These are phyloP conservation scores for Leccinum fibrillosum DNA, from an alignment of 768 basidiomycete species.

Conservation along the genomic window DNA sequence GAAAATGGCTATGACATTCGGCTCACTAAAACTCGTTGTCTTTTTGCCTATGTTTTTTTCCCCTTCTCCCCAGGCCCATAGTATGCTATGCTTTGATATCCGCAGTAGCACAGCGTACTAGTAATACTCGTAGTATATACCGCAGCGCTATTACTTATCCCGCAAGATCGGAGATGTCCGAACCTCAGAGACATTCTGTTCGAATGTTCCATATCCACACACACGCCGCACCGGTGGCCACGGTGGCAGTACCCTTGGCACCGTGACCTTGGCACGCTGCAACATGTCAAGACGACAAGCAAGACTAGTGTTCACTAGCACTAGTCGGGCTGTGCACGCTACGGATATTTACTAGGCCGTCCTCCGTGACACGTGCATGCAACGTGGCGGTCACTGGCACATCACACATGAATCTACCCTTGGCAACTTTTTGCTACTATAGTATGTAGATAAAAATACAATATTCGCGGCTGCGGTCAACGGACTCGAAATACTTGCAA, in stretches of 20 bases:
- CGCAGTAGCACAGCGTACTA: not conserved
- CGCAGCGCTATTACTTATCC: not conserved
- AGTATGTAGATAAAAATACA: not conserved
- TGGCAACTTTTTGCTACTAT: not conserved
- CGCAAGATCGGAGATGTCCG: slow-evolving; percentile 15
- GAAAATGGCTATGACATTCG: slow-evolving; percentile 11
- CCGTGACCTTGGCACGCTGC: not conserved
- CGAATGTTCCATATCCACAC: slow-evolving; percentile 25
- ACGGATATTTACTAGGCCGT: not conserved
- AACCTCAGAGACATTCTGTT: slow-evolving; percentile 17
- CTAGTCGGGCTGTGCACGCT: not conserved
- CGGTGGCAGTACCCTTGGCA: not conserved
- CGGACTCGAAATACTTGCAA: too few species aligned
- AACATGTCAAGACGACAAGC: too few species aligned
- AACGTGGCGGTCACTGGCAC: not conserved
- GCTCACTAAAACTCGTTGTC: not conserved
- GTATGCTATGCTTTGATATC: not conserved
- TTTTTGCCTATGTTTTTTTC: not conserved
- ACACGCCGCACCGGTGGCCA: not conserved
- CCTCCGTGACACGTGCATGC: not conserved
- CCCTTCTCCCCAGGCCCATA: not conserved
- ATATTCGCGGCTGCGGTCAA: too few species aligned
- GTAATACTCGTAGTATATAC: not conserved
- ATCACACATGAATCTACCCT: not conserved
- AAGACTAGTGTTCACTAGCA: not conserved